phyloP scores from a whole-genome alignment of 495 filamentous ascomycete genomes.

The Chaetomidium leptoderma region DNA sequence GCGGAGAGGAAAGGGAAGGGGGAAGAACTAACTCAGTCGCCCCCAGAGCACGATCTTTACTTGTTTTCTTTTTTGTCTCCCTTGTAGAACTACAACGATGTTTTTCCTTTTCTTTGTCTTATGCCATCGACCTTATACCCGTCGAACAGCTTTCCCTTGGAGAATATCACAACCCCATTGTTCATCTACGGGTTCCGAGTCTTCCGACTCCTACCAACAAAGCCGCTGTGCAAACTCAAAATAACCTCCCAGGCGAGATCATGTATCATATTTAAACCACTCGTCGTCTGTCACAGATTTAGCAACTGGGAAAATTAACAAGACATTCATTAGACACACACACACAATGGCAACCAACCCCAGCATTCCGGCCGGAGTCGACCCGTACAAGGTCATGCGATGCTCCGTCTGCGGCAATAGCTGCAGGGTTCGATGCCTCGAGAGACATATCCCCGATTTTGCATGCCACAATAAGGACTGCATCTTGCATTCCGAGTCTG shows the following conservation, averaged over 20 bases:
- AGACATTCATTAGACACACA: too few species aligned
- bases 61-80: not conserved
- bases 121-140: not conserved
- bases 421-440: too few species aligned
- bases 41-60: too few species aligned
- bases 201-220: not conserved
- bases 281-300: not conserved
- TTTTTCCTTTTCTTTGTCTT: not conserved
- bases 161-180: not conserved
- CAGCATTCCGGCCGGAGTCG: too few species aligned
- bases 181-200: not conserved
- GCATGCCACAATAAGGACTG: too few species aligned
- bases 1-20: constrained; percentile 3
- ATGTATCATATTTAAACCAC: not conserved
- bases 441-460: too few species aligned
- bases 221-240: not conserved
- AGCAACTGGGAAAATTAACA: too few species aligned
- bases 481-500: too few species aligned
- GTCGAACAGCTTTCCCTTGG: not conserved
- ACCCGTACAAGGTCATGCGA: too few species aligned
- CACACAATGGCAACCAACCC: too few species aligned
- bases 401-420: too few species aligned
- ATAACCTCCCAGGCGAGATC: not conserved
- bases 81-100: not conserved
- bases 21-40: too few species aligned